Conservation (phyloP, 1,284 basidiomycete genomes). For the Puccinia hordei region DNA sequence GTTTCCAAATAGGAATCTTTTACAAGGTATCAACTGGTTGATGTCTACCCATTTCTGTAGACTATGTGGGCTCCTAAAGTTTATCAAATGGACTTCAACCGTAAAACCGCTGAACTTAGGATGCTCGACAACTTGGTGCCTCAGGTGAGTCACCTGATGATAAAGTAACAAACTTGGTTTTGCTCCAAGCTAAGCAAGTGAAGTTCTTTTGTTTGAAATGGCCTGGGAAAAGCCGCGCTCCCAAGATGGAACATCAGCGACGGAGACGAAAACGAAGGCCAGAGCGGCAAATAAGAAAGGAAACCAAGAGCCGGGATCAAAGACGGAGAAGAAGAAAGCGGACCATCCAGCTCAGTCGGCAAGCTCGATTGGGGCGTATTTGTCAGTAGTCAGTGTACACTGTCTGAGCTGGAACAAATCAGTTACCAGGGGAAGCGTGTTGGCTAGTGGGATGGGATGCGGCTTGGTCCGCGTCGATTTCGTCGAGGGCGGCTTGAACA, state of each 20-base stretch:
- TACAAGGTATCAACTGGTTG: background rate
- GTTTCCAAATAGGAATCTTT: background rate
- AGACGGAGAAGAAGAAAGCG: conserved; percentile 59
- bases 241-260: conserved; percentile 33
- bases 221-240: conserved; percentile 26
- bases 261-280: conserved; percentile 52
- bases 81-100: conserved; percentile 82
- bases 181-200: background rate
- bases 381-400: conserved; percentile 72
- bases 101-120: conserved; percentile 70
- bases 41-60: background rate
- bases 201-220: background rate
- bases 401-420: conserved; percentile 79
- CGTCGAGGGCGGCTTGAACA: conserved; percentile 51
- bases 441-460: conserved; percentile 77
- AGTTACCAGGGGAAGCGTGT: conserved; percentile 67
- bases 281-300: conserved; percentile 56
- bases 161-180: background rate
- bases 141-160: conserved; percentile 62
- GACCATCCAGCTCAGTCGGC: conserved; percentile 62
- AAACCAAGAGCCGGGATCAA: conserved; percentile 54
- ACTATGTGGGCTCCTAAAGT: conserved; percentile 63
- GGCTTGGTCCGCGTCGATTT: conserved; percentile 80
- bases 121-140: conserved; percentile 83
- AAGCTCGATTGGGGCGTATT: conserved; percentile 63